Percentiles rank a stretch among this genome's conserved stretches.
Evolutionary conservation across 768 basidiomycete genomes (phyloP).

Genomic region (Termitomyces sp.): DNA sequence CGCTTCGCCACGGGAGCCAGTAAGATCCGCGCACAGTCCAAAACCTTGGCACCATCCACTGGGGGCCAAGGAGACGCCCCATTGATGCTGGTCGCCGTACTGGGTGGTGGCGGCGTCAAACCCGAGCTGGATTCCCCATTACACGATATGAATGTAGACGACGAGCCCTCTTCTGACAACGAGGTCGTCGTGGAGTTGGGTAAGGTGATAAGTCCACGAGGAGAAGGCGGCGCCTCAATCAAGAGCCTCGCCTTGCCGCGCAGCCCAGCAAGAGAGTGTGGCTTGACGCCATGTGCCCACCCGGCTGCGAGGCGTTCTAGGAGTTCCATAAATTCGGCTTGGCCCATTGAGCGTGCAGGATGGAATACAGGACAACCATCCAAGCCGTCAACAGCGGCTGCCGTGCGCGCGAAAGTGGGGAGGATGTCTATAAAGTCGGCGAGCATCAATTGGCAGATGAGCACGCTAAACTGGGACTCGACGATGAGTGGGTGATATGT

Average conservation of each 20-base stretch:
- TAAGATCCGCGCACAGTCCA: constrained; percentile 72
- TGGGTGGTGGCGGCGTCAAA: constrained; percentile 1
- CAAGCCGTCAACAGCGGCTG: constrained; percentile 72
- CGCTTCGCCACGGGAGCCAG: constrained; percentile 68
- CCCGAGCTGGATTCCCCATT: constrained; percentile 18
- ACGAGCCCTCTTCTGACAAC: constrained; percentile 17
- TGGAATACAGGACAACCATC: constrained; percentile 90
- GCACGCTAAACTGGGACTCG: constrained; percentile 80
- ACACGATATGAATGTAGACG: constrained; percentile 21
- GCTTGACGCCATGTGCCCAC: constrained; percentile 66
- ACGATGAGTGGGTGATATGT: constrained; percentile 90
- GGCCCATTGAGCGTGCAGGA: constrained; percentile 84
- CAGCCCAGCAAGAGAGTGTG: constrained; percentile 46
- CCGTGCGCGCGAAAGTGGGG: constrained; percentile 63
- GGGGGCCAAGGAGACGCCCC: constrained; percentile 16
- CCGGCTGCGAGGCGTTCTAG: constrained; percentile 77
- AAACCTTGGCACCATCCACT: constrained; percentile 48
- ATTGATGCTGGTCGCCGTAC: constrained; percentile 8
- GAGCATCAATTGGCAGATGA: constrained; percentile 74
- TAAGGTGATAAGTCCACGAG: constrained; percentile 7
- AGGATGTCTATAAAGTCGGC: constrained; percentile 68
- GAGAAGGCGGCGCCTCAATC: constrained; percentile 13
- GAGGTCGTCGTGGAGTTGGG: constrained; percentile 4
- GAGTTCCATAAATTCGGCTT: constrained; percentile 86
- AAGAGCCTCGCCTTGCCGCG: constrained; percentile 14